Evolutionary conservation across 352 stramenopile genomes (phyloP).

Genomic region (Phytopythium helicoides): DNA sequence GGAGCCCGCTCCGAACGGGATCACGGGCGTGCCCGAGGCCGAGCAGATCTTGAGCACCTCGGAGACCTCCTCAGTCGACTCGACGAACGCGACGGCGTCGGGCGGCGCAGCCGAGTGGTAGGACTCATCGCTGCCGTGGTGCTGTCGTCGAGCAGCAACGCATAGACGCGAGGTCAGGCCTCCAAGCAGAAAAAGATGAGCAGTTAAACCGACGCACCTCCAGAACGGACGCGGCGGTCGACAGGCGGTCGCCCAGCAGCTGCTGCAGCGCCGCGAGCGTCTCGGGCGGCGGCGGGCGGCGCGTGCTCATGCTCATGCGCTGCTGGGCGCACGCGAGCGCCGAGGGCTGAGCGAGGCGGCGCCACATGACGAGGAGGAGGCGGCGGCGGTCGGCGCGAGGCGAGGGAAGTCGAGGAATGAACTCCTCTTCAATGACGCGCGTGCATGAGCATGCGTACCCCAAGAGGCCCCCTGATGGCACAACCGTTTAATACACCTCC

Average conservation of each 20-base stretch:
- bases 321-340: constrained; percentile 3
- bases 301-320: constrained; percentile 21
- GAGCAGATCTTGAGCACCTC: constrained; percentile 89
- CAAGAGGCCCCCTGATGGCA: background rate
- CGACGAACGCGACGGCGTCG: constrained; percentile 82
- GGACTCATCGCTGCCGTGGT: constrained; percentile 90
- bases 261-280: constrained; percentile 52
- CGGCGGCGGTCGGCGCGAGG: too few relatives aligned
- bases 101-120: constrained; percentile 84
- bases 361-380: constrained; percentile 25
- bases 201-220: too few relatives aligned
- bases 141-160: too few relatives aligned
- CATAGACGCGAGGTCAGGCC: too few relatives aligned
- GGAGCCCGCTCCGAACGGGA: constrained; percentile 92
- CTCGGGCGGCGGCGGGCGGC: constrained; percentile 32
- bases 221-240: constrained; percentile 56
- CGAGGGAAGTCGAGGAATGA: constrained; percentile 26
- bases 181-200: too few relatives aligned
- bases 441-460: background rate
- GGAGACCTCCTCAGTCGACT: constrained; percentile 85
- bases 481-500: too few relatives aligned
- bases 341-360: constrained; percentile 14
- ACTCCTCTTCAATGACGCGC: constrained; percentile 10
- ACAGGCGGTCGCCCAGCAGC: constrained; percentile 66
- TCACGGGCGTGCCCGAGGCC: constrained; percentile 80